Evolutionary conservation across 148 eudicot genomes (phyloP).

Genomic region (Rhododendron kiyosumense): DNA sequence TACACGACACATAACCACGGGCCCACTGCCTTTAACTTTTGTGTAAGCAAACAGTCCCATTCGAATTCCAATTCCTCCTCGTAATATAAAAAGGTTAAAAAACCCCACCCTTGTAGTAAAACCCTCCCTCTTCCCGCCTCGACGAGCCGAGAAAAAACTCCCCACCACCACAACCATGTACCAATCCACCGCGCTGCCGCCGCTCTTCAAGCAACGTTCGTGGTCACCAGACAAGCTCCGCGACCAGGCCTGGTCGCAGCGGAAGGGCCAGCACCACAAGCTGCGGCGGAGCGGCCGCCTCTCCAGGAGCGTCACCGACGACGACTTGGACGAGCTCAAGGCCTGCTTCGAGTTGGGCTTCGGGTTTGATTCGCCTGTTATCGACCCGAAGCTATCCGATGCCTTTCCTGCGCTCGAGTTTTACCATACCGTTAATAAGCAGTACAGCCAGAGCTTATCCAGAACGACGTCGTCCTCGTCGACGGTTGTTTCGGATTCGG

Average conservation of each 20-base stretch:
- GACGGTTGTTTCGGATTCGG: slow-evolving; percentile 12
- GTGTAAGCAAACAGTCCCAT: neutral
- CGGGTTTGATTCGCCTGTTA: slow-evolving; percentile 23
- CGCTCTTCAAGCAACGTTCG: slow-evolving; percentile 27
- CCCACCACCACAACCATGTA: neutral
- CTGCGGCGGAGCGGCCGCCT: slow-evolving; percentile 13
- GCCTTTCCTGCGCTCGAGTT: slow-evolving; percentile 40
- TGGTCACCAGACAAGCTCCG: slow-evolving; percentile 37
- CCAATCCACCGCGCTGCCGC: neutral
- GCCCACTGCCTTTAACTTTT: neutral
- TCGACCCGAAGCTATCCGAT: slow-evolving; percentile 25
- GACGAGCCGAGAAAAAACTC: neutral
- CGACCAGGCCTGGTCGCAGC: slow-evolving; percentile 17
- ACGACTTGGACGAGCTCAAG: slow-evolving; percentile 39
- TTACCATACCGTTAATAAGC: slow-evolving; percentile 26
- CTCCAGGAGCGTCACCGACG: slow-evolving; percentile 32
- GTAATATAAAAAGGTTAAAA: neutral
- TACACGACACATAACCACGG: neutral
- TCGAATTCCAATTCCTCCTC: neutral
- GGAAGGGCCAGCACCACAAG: slow-evolving; percentile 1
- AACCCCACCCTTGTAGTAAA: neutral
- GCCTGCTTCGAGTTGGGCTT: slow-evolving; percentile 49
- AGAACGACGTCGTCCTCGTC: slow-evolving; percentile 21
- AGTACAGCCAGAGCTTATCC: slow-evolving; percentile 14
- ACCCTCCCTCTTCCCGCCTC: neutral